phyloP scores from a whole-genome alignment of 495 filamentous ascomycete species.

The Xylaria castorea region DNA sequence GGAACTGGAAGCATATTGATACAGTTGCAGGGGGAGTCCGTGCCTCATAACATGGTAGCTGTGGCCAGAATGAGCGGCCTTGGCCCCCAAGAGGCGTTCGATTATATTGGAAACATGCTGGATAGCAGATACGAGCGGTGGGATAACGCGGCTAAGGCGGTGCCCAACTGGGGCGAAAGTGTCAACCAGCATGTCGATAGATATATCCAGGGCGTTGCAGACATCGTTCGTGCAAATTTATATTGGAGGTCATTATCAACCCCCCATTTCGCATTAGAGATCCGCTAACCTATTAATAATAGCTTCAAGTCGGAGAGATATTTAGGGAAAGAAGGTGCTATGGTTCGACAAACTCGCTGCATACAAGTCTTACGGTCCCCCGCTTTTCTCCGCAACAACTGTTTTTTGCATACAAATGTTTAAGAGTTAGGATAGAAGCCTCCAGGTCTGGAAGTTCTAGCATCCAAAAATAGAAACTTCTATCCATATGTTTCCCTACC shows the following conservation, averaged over 20 bases:
- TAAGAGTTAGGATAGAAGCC: no score
- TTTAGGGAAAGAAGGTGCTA: constrained; percentile 3
- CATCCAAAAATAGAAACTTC: no score
- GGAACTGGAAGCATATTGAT: not conserved
- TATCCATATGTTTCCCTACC: no score
- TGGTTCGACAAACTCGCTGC: constrained; percentile 10
- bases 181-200: constrained; percentile 41
- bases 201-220: constrained; percentile 45
- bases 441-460: no score
- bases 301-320: constrained; percentile 21
- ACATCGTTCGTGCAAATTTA: constrained; percentile 43
- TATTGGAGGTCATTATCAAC: constrained; percentile 44
- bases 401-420: no score
- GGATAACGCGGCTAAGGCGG: constrained; percentile 40
- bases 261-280: not conserved
- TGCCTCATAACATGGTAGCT: constrained; percentile 46
- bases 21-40: constrained; percentile 36
- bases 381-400: not conserved
- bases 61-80: constrained; percentile 39
- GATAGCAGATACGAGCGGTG: constrained; percentile 41
- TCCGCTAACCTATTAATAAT: not conserved
- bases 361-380: not conserved
- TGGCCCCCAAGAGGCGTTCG: constrained; percentile 41
- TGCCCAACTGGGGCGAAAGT: constrained; percentile 44
- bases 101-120: constrained; percentile 38